Conservation (phyloP, 2,329 filamentous ascomycete species). For the Venturia aucupariae region DNA sequence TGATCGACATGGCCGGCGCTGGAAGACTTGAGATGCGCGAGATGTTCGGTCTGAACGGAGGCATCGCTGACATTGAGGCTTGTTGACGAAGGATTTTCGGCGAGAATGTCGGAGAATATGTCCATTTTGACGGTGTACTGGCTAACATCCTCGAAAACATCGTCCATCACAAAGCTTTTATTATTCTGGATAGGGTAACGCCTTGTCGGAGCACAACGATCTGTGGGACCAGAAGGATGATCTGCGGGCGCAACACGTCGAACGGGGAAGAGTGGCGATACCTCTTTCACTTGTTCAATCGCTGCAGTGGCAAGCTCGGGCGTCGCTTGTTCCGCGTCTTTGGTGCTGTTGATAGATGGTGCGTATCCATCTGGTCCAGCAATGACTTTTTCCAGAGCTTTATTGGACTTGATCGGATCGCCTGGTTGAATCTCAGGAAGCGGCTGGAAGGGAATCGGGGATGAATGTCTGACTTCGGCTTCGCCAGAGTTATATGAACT, state of each 20-base stretch:
- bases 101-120: background rate
- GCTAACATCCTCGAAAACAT: background rate
- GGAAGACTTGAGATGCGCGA: background rate
- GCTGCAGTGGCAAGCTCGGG: background rate
- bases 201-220: background rate
- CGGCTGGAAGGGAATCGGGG: background rate
- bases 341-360: background rate
- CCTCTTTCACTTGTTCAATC: background rate
- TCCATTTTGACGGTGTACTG: background rate
- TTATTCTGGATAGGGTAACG: background rate
- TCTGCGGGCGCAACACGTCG: background rate
- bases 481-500: background rate
- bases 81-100: background rate
- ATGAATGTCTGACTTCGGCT: background rate
- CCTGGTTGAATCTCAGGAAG: background rate
- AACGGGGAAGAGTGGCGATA: background rate
- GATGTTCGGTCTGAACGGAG: background rate
- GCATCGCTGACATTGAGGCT: background rate
- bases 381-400: background rate
- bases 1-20: slow-evolving; percentile 6
- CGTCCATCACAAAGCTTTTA: slow-evolving; percentile 3
- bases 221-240: background rate
- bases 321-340: background rate
- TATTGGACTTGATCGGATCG: background rate
- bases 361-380: background rate